Base-by-base conservation (phyloP, 169 alveolate species). In the Theileria sp. region DNA sequence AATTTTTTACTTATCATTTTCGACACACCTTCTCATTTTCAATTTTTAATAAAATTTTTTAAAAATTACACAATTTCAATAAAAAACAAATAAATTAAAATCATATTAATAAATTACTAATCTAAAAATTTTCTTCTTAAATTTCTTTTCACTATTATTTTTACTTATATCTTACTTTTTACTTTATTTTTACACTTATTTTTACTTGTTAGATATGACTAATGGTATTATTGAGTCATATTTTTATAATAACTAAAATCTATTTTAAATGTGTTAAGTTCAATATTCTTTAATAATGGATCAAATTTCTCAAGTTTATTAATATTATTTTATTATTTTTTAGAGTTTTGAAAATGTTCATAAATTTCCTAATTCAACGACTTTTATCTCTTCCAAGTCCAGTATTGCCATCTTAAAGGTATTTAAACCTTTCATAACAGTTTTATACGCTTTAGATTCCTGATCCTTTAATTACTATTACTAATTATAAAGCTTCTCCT, bases 321-420 rank as follows among this genome's bases (percentile, higher is more conserved):
- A 8, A 4, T 44, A 44, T 44, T 44, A 10, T 44, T 12, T 60
- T 10, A 60, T 60, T 28, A 23, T 60, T 25, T 19, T 60, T 60
- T 60, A 60, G 68, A 28, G 2, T 25, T 15, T 25, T 28, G 17
- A 23, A 12, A 60, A 60, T 60, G 30, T 15, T 60, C 15, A 60
- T 26, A 25, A 23, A 9, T 60, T 60, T 60, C 36, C 44, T 15
- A 60, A 60, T 28, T 60, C 36, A 25, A 17, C 13, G 3, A 60
- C 36, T 23, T 28, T 28, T 60, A 12, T 7, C 44, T 25, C 17
- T 60, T 8, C 28, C 68, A 60, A 60, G 36, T 25, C 36, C 68
- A 60, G 68, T 28, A 60, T 60, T 60, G 68, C 68, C 13, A 60
- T 60, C 15, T 28, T 60, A 23, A 60, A 60, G 68, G 68, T 60